Percentiles rank a stretch among this genome's conserved stretches.
These are phyloP conservation scores for Pseudogymnoascus sp. DNA, from an alignment of 2,329 filamentous ascomycete species.

Conservation along the genomic window DNA sequence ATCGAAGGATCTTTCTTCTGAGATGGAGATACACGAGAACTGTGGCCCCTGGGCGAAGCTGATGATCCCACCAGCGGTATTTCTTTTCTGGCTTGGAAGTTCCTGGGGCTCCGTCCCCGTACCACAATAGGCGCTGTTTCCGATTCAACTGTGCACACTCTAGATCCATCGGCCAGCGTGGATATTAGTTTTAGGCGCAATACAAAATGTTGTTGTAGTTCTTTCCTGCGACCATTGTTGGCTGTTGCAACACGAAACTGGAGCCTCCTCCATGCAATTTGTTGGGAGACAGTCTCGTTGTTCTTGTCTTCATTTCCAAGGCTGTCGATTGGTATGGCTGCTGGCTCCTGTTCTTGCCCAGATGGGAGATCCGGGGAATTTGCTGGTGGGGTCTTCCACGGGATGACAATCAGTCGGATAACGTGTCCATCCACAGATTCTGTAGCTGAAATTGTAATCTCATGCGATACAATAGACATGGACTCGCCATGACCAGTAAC, in stretches of 20 bases:
- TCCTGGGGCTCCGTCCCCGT: constrained; percentile 82
- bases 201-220: constrained; percentile 93
- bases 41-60: constrained; percentile 28
- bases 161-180: constrained; percentile 74
- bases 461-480: constrained; percentile 72
- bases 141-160: constrained; percentile 73
- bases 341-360: constrained; percentile 73
- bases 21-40: constrained; percentile 14
- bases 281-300: constrained; percentile 78
- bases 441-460: constrained; percentile 83
- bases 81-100: constrained; percentile 91
- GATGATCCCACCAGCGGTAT: constrained; percentile 55
- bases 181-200: constrained; percentile 80
- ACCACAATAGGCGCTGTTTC: constrained; percentile 89
- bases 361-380: constrained; percentile 62
- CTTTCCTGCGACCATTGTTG: constrained; percentile 90
- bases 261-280: constrained; percentile 86
- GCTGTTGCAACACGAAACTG: constrained; percentile 93
- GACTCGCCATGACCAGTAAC: constrained; percentile 78
- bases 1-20: constrained; percentile 2
- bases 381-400: constrained; percentile 91
- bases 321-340: constrained; percentile 66
- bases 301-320: constrained; percentile 28
- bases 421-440: constrained; percentile 90
- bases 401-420: constrained; percentile 91